Percentiles rank a stretch among this genome's conserved stretches.
phyloP scores from a whole-genome alignment of 2,329 filamentous ascomycete species.

The Fusarium sp. region DNA sequence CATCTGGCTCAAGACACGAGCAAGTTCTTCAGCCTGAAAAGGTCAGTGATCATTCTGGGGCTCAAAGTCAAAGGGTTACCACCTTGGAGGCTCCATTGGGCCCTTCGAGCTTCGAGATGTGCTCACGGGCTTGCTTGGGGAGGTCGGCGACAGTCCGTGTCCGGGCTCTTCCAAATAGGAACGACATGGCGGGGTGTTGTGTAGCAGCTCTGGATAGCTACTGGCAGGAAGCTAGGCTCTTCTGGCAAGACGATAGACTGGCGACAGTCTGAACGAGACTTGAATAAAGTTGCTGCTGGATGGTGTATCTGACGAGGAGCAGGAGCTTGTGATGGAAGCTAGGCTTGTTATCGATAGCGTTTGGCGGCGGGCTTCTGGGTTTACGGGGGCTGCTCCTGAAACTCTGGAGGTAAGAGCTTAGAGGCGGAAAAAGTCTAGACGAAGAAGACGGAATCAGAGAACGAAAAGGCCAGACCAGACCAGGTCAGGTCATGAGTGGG shows the following conservation, averaged over 20 bases:
- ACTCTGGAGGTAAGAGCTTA: neutral
- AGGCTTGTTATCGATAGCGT: slow-evolving; percentile 38
- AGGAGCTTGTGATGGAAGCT: slow-evolving; percentile 11
- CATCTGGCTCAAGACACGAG: slow-evolving; percentile 88
- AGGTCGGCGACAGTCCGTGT: slow-evolving; percentile 65
- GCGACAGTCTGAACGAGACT: slow-evolving; percentile 8
- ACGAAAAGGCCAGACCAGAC: neutral
- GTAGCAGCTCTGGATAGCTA: neutral
- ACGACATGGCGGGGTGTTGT: slow-evolving; percentile 57
- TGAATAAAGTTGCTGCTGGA: slow-evolving; percentile 7
- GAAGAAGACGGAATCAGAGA: neutral
- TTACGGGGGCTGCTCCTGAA: neutral
- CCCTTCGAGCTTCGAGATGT: slow-evolving; percentile 64
- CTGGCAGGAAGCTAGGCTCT: neutral
- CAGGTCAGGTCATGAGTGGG: slow-evolving; percentile 17
- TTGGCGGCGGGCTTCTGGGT: slow-evolving; percentile 9
- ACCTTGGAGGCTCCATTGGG: slow-evolving; percentile 63
- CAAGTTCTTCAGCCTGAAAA: slow-evolving; percentile 83
- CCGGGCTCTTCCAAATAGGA: slow-evolving; percentile 66
- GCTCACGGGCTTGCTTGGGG: slow-evolving; percentile 67
- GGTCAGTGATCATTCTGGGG: neutral
- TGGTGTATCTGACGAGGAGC: slow-evolving; percentile 7
- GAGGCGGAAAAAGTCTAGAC: neutral
- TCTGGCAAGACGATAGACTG: neutral
- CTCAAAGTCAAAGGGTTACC: slow-evolving; percentile 4